Evolutionary conservation across 495 filamentous ascomycete species (phyloP).

Genomic region (Aspergillus affinis): DNA sequence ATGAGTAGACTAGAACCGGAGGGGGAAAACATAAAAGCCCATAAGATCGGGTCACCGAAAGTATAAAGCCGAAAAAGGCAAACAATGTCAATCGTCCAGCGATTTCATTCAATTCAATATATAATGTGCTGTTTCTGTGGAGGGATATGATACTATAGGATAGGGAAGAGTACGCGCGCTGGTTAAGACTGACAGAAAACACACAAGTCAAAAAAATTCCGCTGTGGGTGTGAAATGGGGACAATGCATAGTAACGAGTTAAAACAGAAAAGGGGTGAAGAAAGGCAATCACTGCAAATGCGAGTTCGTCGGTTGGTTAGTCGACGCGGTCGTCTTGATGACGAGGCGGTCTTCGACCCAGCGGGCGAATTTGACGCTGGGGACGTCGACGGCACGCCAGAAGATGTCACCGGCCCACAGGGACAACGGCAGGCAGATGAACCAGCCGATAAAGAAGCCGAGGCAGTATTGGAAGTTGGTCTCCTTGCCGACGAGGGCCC

Average conservation of each 20-base stretch:
- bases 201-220: neutral
- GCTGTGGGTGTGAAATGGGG: neutral
- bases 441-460: constrained; percentile 51
- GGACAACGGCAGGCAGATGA: constrained; percentile 49
- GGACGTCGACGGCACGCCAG: constrained; percentile 58
- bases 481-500: constrained; percentile 52
- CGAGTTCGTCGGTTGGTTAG: constrained; percentile 4
- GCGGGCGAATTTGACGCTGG: constrained; percentile 55
- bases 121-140: neutral
- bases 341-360: constrained; percentile 48
- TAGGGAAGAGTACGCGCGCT: neutral
- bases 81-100: neutral
- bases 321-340: constrained; percentile 19
- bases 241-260: neutral
- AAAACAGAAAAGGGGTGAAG: neutral
- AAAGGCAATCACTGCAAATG: constrained; percentile 4
- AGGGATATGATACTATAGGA: too few relatives aligned
- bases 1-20: neutral
- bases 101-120: neutral
- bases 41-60: constrained; percentile 1
- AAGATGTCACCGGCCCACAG: constrained; percentile 61
- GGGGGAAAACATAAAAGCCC: neutral
- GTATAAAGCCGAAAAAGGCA: neutral
- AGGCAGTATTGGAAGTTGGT: constrained; percentile 52
- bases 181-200: neutral